Evolutionary conservation across 768 basidiomycete species (phyloP).

Genomic region (Mycena haematopus): DNA sequence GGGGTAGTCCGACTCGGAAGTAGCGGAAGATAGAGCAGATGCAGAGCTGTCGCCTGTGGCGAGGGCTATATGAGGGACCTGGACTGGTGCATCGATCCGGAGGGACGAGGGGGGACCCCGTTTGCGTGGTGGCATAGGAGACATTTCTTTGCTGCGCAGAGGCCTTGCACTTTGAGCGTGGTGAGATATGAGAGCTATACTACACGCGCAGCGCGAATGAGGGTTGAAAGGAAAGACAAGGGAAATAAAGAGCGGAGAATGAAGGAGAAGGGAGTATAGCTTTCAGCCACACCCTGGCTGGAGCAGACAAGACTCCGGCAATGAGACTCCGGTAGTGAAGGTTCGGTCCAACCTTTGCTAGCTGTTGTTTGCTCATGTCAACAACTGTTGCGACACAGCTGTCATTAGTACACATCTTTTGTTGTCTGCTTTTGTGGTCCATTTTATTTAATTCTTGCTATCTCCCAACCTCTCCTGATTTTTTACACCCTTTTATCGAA

Average conservation of each 20-base stretch:
- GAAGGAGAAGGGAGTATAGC: constrained; percentile 31
- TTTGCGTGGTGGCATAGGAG: constrained; percentile 48
- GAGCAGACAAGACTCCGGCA: not conserved
- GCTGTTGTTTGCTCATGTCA: not conserved
- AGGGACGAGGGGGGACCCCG: constrained; percentile 51
- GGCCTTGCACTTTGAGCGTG: constrained; percentile 44
- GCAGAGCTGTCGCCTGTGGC: constrained; percentile 51
- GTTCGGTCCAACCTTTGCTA: constrained; percentile 1
- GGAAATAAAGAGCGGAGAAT: constrained; percentile 35
- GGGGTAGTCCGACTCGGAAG: constrained; percentile 57
- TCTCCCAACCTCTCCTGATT: no score
- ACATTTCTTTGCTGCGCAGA: constrained; percentile 36
- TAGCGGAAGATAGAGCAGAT: constrained; percentile 57
- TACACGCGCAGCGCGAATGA: constrained; percentile 53
- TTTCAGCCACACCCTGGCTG: not conserved
- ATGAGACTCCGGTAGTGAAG: constrained; percentile 7
- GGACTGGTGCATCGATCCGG: constrained; percentile 61
- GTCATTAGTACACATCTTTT: not conserved
- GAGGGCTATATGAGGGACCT: constrained; percentile 55
- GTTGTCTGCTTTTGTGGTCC: not conserved
- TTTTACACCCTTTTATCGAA: no score
- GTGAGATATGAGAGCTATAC: constrained; percentile 28
- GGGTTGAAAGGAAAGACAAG: constrained; percentile 24
- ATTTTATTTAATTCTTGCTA: no score
- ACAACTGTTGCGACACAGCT: not conserved